Base-by-base conservation (phyloP, 345 rosid genomes). In the Lenwebbia sp. region DNA sequence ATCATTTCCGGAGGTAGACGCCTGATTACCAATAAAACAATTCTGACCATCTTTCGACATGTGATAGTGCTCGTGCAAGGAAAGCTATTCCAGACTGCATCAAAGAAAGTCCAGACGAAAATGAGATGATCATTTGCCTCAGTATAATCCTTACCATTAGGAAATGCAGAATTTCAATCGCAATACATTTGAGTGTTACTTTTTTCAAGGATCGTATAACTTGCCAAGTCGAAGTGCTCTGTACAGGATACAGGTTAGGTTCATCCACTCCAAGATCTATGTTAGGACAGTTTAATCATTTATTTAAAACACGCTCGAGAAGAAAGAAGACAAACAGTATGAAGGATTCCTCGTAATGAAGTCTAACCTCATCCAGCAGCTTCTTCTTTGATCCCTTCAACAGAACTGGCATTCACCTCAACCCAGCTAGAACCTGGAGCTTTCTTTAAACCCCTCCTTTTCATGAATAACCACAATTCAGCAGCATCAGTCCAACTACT, bases 401-500 rank as follows among this genome's bases (percentile, higher is more conserved):
- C 70, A 81, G 52, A 84, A 52, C 58, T 7, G 30, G 33, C 83
- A 33, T 65, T 84, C 78, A 51, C 22, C 81, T 86, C 85, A 44
- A 88, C 82, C 90, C 90, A 85, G 86, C 89, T 86, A 86, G 81
- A 86, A 51, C 89, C 87, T n/a, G 62, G 85, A 81, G 41, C 83
- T 78, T 82, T 87, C 62, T 50, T 89, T 86, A 89, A 33, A 40
- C 88, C 86, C 82, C 60, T 85, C 41, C 70, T 81, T 37, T 83
- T 85, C 88, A 87, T 89, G 83, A 83, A 28, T 50, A 33, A 78
- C 85, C 84, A 85, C 78, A 85, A 21, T 25, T 89, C 82, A 56
- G 90, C 88, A 75, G 89, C 90, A 54, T 84, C 56, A 62, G 81
- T 53, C 90, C 90, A 89, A 55, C 87, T 51, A 86, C 84, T 51